Conservation (phyloP, 2,329 filamentous ascomycete species). For the Neospermospora avenae region DNA sequence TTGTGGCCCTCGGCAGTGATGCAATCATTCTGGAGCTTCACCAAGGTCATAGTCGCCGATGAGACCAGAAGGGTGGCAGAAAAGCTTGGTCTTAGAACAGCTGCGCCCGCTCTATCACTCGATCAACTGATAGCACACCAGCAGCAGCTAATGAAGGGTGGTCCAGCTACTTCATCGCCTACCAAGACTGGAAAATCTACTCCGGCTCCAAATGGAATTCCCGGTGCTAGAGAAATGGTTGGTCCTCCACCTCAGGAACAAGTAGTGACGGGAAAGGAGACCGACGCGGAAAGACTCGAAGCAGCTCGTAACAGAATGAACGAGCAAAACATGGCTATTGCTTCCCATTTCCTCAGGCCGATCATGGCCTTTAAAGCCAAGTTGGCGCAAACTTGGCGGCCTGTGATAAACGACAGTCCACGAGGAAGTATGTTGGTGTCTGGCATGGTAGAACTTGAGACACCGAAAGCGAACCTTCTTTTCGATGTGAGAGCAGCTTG, state of each 20-base stretch:
- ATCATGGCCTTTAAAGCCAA: constrained; percentile 31
- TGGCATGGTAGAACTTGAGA: constrained; percentile 52
- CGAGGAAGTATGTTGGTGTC: constrained; percentile 51
- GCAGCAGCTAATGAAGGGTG: constrained; percentile 23
- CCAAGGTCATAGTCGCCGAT: constrained; percentile 46
- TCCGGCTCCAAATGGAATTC: constrained; percentile 8
- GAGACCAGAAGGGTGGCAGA: constrained; percentile 41
- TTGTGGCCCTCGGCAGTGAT: constrained; percentile 53
- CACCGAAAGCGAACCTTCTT: constrained; percentile 44
- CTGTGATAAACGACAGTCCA: constrained; percentile 42
- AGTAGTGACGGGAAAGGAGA: constrained; percentile 7
- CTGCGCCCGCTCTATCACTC: constrained; percentile 18
- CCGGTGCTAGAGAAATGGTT: constrained; percentile 17
- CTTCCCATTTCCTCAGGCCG: constrained; percentile 26
- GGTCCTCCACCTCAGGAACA: constrained; percentile 9
- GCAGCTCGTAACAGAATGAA: not conserved
- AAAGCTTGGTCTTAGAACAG: constrained; percentile 44
- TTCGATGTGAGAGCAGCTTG: constrained; percentile 53
- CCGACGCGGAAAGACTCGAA: constrained; percentile 8
- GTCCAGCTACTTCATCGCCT: constrained; percentile 12
- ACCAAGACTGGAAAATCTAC: constrained; percentile 23
- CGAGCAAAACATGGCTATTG: constrained; percentile 14
- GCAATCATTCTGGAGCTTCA: constrained; percentile 50
- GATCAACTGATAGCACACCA: constrained; percentile 28
- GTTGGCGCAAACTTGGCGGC: constrained; percentile 44